Percentiles rank a stretch among this genome's conserved stretches.
Evolutionary conservation across 148 eudicot species (phyloP).

Genomic region (Vaccinium corymbosum): DNA sequence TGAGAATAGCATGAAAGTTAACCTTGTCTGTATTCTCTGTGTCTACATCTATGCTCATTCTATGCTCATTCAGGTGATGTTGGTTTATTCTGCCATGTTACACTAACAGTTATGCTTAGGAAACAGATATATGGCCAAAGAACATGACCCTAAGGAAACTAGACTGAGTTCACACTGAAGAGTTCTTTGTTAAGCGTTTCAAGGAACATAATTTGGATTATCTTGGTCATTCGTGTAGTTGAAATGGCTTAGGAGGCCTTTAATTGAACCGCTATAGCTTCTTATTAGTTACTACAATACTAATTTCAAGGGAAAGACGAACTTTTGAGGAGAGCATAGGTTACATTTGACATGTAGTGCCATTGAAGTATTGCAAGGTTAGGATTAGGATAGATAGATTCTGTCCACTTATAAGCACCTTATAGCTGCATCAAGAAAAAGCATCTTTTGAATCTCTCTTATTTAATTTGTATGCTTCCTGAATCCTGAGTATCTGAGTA

Average conservation of each 20-base stretch:
- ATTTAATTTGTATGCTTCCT: not conserved
- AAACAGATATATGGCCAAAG: not conserved
- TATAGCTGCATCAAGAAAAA: not conserved
- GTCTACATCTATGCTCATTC: not conserved
- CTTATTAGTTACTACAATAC: not conserved
- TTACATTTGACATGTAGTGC: not conserved
- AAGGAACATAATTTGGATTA: not conserved
- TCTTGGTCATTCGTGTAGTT: not conserved
- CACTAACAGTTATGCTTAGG: not conserved
- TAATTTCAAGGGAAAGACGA: not conserved
- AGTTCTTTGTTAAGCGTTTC: not conserved
- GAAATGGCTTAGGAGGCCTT: not conserved
- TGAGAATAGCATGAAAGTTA: not conserved
- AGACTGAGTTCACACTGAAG: not conserved
- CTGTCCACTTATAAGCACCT: not conserved
- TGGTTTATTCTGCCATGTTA: not conserved
- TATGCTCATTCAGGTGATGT: not conserved
- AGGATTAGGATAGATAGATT: not conserved
- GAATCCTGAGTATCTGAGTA: not conserved
- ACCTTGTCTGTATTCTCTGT: not conserved
- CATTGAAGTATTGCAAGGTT: not conserved
- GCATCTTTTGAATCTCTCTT: not conserved
- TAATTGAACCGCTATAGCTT: not conserved
- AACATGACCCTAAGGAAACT: not conserved
- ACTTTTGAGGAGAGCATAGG: not conserved